Base-by-base conservation (phyloP, 202 grass and related monocot species). In the Schoenoplectus tabernaemontani region DNA sequence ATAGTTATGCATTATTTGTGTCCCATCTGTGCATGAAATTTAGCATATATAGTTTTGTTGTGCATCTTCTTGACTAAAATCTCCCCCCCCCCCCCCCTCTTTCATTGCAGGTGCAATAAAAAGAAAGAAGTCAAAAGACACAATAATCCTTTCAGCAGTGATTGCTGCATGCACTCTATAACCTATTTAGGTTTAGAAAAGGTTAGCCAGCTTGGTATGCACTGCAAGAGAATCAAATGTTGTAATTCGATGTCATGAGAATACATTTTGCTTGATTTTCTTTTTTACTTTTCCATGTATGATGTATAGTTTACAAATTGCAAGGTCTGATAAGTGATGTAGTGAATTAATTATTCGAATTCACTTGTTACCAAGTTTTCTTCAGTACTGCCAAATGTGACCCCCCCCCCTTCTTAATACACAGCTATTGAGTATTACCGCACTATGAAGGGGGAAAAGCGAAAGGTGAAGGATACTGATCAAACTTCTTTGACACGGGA, bases 71-170 rank as follows among this genome's bases (percentile, higher is more conserved):
- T 78, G 19, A 81, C 44, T 50, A 17, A 59, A 64, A n/a, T n/a
- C n/a, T n/a, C n/a, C n/a, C n/a, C n/a, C n/a, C n/a, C n/a, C n/a
- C n/a, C n/a, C n/a, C n/a, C n/a, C n/a, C 23, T 24, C 24, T 46
- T 83, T 83, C 78, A 56, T 77, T 76, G 17, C 63, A 99, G 96
- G 96, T 13, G 88, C 92, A 63, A 99, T 99, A 59, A 99, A 81
- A 86, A 88, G 92, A 83, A 99, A 99, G 90, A 91, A 88, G 57
- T 99, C 96, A 2, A 99, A 91, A 86, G 96, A 99, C 76, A 88
- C 96, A 16, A 83, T 99, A 75, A 93, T 99, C 37, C 96, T 99
- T 75, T 92, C 96, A 61, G 96, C 96, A 64, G 92, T 99, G 8
- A 88, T 99, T 10, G 92, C 96, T 3, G 86, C 86, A 4, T 99